phyloP scores from a whole-genome alignment of 257 asterid species.

The Plantago major region DNA sequence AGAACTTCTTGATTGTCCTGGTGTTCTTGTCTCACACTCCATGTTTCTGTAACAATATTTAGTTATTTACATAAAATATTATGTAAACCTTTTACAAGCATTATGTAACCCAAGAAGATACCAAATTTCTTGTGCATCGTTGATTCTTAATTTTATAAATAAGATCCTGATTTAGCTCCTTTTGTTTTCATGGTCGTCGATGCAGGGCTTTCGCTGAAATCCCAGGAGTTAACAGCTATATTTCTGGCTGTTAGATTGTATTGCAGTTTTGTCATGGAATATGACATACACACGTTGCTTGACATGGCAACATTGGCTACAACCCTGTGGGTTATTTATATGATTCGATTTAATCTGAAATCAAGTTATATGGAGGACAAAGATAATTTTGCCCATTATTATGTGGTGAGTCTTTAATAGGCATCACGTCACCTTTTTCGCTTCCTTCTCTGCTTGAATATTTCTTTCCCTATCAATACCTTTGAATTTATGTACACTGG shows the following conservation, averaged over 20 bases:
- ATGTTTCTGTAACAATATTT: not conserved
- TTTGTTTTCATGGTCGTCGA: slow-evolving; percentile 8
- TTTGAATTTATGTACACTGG: not conserved
- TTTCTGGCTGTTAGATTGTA: slow-evolving; percentile 91
- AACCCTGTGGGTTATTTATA: slow-evolving; percentile 91
- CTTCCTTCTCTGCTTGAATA: not conserved
- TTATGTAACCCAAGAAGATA: slow-evolving; percentile 1
- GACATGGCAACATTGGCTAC: slow-evolving; percentile 86
- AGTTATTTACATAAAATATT: no score
- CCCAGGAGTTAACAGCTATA: slow-evolving; percentile 92
- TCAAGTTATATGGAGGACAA: slow-evolving; percentile 90
- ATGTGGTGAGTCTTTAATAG: slow-evolving; percentile 55
- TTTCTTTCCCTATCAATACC: not conserved
- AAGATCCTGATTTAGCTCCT: slow-evolving; percentile 17
- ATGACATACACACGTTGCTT: slow-evolving; percentile 89
- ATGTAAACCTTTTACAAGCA: not conserved
- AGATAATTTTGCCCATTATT: slow-evolving; percentile 68
- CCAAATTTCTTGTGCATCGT: not conserved
- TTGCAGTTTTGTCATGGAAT: slow-evolving; percentile 95
- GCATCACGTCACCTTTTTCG: not conserved
- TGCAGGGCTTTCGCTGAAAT: slow-evolving; percentile 86
- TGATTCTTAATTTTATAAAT: not conserved
- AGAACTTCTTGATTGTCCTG: not conserved
- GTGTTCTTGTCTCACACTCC: not conserved
- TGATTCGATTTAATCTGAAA: slow-evolving; percentile 63